Base-by-base conservation (phyloP, 164 flowering plant species). In the Vitis cinerea region DNA sequence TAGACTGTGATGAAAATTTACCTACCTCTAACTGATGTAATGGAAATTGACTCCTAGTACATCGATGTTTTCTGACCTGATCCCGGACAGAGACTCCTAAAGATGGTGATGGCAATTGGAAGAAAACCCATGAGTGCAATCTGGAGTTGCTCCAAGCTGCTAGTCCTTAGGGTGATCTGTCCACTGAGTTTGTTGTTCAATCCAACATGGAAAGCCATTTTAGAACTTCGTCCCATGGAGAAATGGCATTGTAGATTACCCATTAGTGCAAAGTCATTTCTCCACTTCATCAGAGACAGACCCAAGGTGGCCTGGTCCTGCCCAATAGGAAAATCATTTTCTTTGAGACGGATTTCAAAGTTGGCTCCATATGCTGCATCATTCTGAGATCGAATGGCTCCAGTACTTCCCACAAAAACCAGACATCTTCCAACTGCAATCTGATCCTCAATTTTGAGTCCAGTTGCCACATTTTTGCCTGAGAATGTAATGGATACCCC, bases 351-450 rank as follows among this genome's bases (percentile, higher is more conserved):
- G 19, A 83, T 74, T 72, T 89, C 97, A 61, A 89, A 67, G 70
- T 87, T 87, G 59, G 90, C 92, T 60, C 92, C 97, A 71, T 83
- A 87, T 27, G 92, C 93, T 14, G 85, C 72, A 52, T 91, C 92
- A 16, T 79, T 82, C 74, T 80, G 84, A 13, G 83, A 82, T 8
- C 79, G 77, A 16, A 88, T 75, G 9, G 83, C 72, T 2, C 96
- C 93, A 4, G 86, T 77, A 74, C 84, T 83, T 23, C 86, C 90
- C 5, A 78, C 84, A 67, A 88, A 66, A 68, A 72, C 76, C 70
- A 83, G 66, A 65, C 85, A 82, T 70, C 84, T 88, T 15, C 89
- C 91, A 47, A 90, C 31, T 0, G 78, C 63, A 60, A 87, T 75
- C 82, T 86, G 89, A 79, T 90, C 91, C 81, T 90, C 93, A 30